Evolutionary conservation across 345 rosid species (phyloP).

Genomic region (Ailanthus altissimus): DNA sequence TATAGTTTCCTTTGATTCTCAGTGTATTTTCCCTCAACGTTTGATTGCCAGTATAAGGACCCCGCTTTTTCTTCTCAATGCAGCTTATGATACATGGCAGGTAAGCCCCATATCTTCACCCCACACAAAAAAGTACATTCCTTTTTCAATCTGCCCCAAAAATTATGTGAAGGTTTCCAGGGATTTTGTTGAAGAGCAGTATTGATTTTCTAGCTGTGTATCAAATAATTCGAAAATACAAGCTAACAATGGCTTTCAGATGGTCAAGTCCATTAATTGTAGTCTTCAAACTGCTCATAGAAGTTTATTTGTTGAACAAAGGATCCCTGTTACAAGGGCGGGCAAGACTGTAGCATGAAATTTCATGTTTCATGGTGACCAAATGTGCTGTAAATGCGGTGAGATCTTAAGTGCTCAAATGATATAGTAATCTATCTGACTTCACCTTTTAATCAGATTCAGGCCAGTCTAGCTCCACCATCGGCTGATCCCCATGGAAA

Average conservation of each 20-base stretch:
- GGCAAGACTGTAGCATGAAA: not conserved
- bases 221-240: not conserved
- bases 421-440: not conserved
- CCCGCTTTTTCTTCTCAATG: constrained; percentile 48
- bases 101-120: constrained; percentile 24
- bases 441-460: constrained; percentile 37
- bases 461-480: constrained; percentile 55
- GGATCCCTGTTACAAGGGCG: too few species aligned
- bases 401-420: not conserved
- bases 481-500: constrained; percentile 51
- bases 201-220: not conserved
- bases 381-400: not conserved
- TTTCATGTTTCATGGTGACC: not conserved
- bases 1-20: constrained; percentile 13
- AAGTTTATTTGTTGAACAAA: too few species aligned
- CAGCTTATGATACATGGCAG: constrained; percentile 69
- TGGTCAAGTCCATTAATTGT: not conserved
- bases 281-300: not conserved
- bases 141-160: not conserved
- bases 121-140: not conserved
- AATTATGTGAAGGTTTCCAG: not conserved
- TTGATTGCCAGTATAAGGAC: constrained; percentile 39
- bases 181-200: not conserved
- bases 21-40: constrained; percentile 67
- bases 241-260: not conserved